Evolutionary conservation across 805 yeast genomes (phyloP), one percentile per base, ranked within the genome.

Genomic region (Teunomyces stri): DNA sequence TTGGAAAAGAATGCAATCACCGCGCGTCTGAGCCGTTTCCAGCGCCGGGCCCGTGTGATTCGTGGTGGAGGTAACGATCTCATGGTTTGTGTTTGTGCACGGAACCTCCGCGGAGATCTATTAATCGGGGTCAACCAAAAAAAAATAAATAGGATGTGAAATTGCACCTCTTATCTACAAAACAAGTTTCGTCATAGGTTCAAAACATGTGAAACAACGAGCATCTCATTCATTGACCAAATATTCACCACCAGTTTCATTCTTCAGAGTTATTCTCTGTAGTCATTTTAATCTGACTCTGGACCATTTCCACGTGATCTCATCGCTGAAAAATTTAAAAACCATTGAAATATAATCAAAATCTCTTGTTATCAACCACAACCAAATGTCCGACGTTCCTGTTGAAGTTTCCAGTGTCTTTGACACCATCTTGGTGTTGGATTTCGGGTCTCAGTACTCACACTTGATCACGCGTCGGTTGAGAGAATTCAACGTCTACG

Each of bases 361-460:
- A 25, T 6, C 27, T 25, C 27, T 25, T 25, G 27, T 25, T 25
- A 25, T 25, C 27, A 46, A 43, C 15, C 15, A 18, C 21, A 15
- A 15, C 40, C 25, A 20, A 27, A 20, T 30, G 39, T 36, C 37
- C 13, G 74, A 70, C 54, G 73, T 68, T 51, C 76, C 75, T 42
- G 59, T 71, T 57, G 79, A 89, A 72, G 97, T 94, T 51, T 81
- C 96, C 59, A 81, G 80, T 59, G 89, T 88, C 51, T 94, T 94
- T 73, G 96, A 94, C 81, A 94, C 99, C 75, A 90, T 94, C 58
- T 79, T 94, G 74, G 97, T 94, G 68, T 81, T 94, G 66, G 99
- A 94, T 69, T 94, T 94, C 65, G 99, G 99, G 53, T 94, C 99
- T 51, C 99, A 94, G 76, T 94, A 94, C 76, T 89, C 97, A 49